Percentiles rank a stretch among this genome's conserved stretches.
Conservation (phyloP, 805 yeast genomes). For the Metschnikowia lunata region DNA sequence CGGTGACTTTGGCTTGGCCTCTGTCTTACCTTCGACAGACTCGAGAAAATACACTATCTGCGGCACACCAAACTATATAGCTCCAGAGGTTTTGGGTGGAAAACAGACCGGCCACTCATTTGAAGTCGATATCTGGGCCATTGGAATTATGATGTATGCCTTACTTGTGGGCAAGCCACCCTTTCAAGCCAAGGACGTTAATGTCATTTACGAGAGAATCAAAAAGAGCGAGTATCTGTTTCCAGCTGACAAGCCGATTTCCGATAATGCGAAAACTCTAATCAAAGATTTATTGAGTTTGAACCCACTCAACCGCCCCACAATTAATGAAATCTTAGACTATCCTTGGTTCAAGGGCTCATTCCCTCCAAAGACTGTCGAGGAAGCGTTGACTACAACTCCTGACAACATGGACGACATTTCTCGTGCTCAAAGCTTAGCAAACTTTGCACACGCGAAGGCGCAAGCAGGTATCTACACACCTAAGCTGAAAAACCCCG, state of each 20-base stretch:
- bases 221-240: conserved; percentile 74
- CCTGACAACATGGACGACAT: conserved; percentile 57
- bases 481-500: conserved; percentile 54
- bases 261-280: conserved; percentile 67
- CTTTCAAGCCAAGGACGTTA: conserved; percentile 92
- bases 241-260: conserved; percentile 66
- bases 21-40: conserved; percentile 64
- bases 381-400: conserved; percentile 54
- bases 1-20: conserved; percentile 98
- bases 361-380: conserved; percentile 70
- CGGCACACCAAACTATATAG: conserved; percentile 98
- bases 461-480: conserved; percentile 58
- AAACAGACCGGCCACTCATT: conserved; percentile 85
- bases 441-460: conserved; percentile 65
- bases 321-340: conserved; percentile 69
- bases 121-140: conserved; percentile 97
- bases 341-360: conserved; percentile 86
- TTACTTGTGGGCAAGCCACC: conserved; percentile 94
- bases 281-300: conserved; percentile 70
- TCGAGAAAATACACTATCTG: conserved; percentile 90
- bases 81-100: conserved; percentile 94
- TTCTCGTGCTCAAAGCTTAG: conserved; percentile 55
- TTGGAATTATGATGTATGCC: conserved; percentile 95
- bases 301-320: conserved; percentile 78
- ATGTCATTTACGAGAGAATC: conserved; percentile 87